Evolutionary conservation across 345 rosid genomes (phyloP), one percentile per base, ranked within the genome.

Genomic region (Pugionium cornutum): DNA sequence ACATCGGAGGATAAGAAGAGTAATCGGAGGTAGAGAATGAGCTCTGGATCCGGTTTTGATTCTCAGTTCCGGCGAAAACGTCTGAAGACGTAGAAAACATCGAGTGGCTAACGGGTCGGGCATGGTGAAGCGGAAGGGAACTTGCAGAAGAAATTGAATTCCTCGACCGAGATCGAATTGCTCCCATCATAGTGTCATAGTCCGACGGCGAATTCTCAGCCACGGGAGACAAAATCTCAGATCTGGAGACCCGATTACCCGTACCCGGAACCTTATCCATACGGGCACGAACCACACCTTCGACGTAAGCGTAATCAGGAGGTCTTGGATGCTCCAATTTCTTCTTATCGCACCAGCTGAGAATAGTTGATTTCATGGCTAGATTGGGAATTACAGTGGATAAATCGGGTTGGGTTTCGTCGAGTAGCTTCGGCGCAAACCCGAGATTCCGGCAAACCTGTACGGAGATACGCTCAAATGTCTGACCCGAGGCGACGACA

Each of bases 401-500:
- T 74, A 92, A 84, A 70, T 89, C 89, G 27, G 92, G 92, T n/a
- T 10, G 67, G n/a, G 81, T 60, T 5, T 89, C 87, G 53, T 82
- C 80, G 5, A 58, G 63, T 7, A 92, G 77, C 53, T 67, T 52
- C 9, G 95, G 95, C 7, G 54, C 40, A 37, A 71, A 84, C 4
- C 80, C 76, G 7, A 87, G 69, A 43, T 83, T 75, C n/a, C 74
- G 77, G 61, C 98, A 87, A 39, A 85, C 89, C 10, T 87, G 83
- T 48, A 92, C 88, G 39, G 84, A 81, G 63, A 77, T 67, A 27
- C 92, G 83, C 48, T 92, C 98, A 53, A 86, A 92, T 28, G 95
- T 83, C 53, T 92, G 98, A 33, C 98, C 98, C 2, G 98, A 81
- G 33, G 92, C 70, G 29, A 92, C 87, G 55, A 92, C 87, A 4